phyloP scores from a whole-genome alignment of 2,329 filamentous ascomycete species.

The Capronia coronata region DNA sequence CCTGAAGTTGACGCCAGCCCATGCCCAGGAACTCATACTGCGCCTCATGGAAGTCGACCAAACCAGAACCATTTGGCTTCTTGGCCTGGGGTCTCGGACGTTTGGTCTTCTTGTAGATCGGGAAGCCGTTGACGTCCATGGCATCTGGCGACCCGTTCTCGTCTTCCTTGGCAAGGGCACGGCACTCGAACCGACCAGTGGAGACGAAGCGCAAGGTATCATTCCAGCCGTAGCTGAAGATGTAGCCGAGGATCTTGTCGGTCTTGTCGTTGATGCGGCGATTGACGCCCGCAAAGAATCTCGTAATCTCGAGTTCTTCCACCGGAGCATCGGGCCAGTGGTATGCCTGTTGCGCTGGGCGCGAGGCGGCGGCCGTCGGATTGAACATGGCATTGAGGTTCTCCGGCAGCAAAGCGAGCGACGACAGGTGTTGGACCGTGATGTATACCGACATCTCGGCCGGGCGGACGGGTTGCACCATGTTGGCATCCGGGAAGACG shows the following conservation, averaged over 20 bases:
- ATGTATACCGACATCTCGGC: constrained; percentile 17
- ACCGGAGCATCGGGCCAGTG: constrained; percentile 21
- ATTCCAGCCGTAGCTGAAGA: constrained; percentile 25
- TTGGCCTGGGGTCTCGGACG: constrained; percentile 2
- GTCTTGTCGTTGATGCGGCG: constrained; percentile 9
- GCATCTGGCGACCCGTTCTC: background rate
- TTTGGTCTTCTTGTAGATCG: background rate
- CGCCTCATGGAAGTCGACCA: background rate
- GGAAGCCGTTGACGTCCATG: background rate
- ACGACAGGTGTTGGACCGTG: constrained; percentile 1
- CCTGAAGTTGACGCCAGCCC: constrained; percentile 20
- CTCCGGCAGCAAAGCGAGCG: background rate
- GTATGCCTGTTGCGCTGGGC: constrained; percentile 8
- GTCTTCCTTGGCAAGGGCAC: background rate
- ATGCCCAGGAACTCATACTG: constrained; percentile 5
- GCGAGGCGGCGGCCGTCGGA: background rate
- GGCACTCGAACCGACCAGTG: constrained; percentile 6
- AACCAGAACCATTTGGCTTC: constrained; percentile 1
- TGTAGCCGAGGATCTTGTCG: constrained; percentile 9
- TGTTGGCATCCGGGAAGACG: background rate
- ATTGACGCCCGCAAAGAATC: constrained; percentile 16
- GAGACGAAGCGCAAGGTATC: constrained; percentile 17
- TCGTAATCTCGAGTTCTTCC: background rate
- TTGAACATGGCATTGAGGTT: background rate
- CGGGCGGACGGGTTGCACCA: constrained; percentile 11